A percentile compares a stretch with the other conserved stretches of the same genome.
Conservation (phyloP, 2,329 filamentous ascomycete species). For the Stylonectria norvegica region DNA sequence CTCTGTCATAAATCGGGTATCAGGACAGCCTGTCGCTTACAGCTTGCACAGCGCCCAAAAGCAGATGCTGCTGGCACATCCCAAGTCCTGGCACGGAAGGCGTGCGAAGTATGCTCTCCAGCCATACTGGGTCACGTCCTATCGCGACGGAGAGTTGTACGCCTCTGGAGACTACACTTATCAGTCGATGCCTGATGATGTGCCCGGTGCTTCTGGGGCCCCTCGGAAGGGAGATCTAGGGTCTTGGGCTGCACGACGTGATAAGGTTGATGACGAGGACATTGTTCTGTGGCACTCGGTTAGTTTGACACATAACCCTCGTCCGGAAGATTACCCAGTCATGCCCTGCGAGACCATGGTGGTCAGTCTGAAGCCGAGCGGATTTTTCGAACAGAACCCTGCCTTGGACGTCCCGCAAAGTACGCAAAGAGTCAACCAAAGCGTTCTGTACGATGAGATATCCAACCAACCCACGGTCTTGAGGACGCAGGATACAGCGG, state of each 20-base stretch:
- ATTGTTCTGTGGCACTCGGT: slow-evolving; percentile 11
- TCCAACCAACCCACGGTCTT: background rate
- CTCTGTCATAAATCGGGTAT: slow-evolving; percentile 7
- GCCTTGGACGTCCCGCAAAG: slow-evolving; percentile 9
- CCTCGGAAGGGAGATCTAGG: slow-evolving; percentile 1
- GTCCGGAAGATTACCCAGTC: slow-evolving; percentile 8
- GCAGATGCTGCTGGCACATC: slow-evolving; percentile 7
- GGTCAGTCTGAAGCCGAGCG: slow-evolving; percentile 7
- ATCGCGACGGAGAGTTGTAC: slow-evolving; percentile 7
- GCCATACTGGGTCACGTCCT: slow-evolving; percentile 8
- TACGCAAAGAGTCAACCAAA: slow-evolving; percentile 8
- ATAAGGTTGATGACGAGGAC: slow-evolving; percentile 6
- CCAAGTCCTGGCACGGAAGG: slow-evolving; percentile 5
- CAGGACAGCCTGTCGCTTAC: slow-evolving; percentile 3
- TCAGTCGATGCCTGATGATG: slow-evolving; percentile 7
- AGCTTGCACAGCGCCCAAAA: slow-evolving; percentile 4
- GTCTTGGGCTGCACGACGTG: slow-evolving; percentile 4
- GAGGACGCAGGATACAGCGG: background rate
- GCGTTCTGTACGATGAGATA: slow-evolving; percentile 6
- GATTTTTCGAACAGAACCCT: slow-evolving; percentile 10
- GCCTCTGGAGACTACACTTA: slow-evolving; percentile 10
- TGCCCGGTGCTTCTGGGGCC: background rate
- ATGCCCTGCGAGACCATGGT: slow-evolving; percentile 10
- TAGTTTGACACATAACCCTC: slow-evolving; percentile 7
- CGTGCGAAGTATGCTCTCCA: slow-evolving; percentile 6